phyloP scores from a whole-genome alignment of 1,284 basidiomycete genomes.

The Ustilago sp. region DNA sequence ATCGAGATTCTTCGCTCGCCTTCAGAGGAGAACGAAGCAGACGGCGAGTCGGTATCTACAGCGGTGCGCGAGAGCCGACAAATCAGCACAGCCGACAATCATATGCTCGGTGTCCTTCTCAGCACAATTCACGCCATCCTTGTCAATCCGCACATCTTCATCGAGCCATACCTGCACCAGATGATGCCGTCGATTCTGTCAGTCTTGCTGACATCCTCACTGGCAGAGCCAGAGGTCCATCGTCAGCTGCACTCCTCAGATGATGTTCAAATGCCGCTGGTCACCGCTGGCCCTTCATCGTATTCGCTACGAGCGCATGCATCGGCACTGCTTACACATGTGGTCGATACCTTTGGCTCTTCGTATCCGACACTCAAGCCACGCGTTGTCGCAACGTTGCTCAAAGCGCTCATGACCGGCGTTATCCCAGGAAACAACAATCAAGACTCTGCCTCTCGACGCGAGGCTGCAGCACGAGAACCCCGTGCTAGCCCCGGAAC shows the following conservation, averaged over 20 bases:
- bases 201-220: constrained; percentile 84
- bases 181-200: constrained; percentile 92
- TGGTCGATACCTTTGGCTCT: constrained; percentile 76
- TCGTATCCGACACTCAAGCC: constrained; percentile 84
- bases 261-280: constrained; percentile 33
- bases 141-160: constrained; percentile 83
- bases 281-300: constrained; percentile 37
- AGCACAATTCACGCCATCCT: constrained; percentile 62
- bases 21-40: constrained; percentile 18
- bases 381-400: constrained; percentile 90
- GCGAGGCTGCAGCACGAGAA: constrained; percentile 24
- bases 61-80: constrained; percentile 33
- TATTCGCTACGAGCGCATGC: constrained; percentile 57
- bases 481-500: constrained; percentile 53
- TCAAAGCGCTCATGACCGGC: constrained; percentile 81
- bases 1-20: constrained; percentile 69
- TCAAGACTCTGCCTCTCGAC: constrained; percentile 32
- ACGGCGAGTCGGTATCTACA: constrained; percentile 13
- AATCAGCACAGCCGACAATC: constrained; percentile 45
- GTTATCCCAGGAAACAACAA: constrained; percentile 31
- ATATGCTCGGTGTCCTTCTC: constrained; percentile 61
- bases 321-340: constrained; percentile 79
- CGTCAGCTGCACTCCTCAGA: constrained; percentile 20
- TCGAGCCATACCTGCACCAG: constrained; percentile 96
- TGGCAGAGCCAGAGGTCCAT: constrained; percentile 70